Evolutionary conservation across 1,284 basidiomycete species (phyloP), one percentile per base, ranked within the genome.

Genomic region (Ceratobasidium sp.): DNA sequence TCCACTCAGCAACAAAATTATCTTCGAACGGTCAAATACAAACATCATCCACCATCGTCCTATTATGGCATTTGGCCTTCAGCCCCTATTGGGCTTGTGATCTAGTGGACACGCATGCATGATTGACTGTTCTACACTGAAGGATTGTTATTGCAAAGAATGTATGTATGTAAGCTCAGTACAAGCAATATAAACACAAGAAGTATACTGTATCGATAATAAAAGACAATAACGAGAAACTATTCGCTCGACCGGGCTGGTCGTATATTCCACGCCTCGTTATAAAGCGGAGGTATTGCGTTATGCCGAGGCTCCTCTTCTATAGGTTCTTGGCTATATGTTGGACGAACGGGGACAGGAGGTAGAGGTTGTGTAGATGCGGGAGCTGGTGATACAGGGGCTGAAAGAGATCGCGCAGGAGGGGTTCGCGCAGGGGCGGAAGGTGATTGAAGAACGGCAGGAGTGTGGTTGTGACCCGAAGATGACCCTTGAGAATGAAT

Each of bases 191-290:
- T 50, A 50, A 50, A 50, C 48, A 50, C 46, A 50, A 50, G 48
- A 6, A 1, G 48, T 50, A 20, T 50, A 20, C 17, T 15, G 17
- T 17, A 50, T 50, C 33, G 33, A 33, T 33, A 33, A 33, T 33
- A 56, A 40, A 57, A 57, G 54, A 57, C 54, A 57, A n/a, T 57
- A 33, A 67, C 62, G 6, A 65, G 23, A 28, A 23, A 48, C 65
- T 67, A 67, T 67, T 52, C 65, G 65, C 26, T 67, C n/a, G 46
- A 67, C 17, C 26, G 46, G 4, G 23, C 28, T 67, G 10, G 38
- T 15, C 33, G 52, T 9, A 28, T 65, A 38, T 74, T 74, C 71
- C 71, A 74, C 9, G 71, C 71, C 42, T 74, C 71, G 61, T 74
- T 74, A 26, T 74, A 74, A 28, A 62, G 50, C 12, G 71, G 71